Conservation (phyloP, 371 early-diverging fungal species). For the Mortierella sp. region DNA sequence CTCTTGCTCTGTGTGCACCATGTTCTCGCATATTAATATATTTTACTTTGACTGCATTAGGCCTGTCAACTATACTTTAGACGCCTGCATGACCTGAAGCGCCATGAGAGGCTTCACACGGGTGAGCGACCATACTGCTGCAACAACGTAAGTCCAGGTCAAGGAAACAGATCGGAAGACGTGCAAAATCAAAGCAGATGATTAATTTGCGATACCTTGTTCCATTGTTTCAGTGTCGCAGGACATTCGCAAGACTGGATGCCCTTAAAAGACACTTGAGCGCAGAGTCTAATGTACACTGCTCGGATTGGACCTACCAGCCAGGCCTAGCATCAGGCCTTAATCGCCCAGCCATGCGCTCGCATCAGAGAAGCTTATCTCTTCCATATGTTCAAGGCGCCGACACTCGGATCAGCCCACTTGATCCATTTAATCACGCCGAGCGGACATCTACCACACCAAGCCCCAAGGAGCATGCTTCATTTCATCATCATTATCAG, state of each 20-base stretch:
- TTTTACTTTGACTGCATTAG: conserved; percentile 36
- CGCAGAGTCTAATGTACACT: conserved; percentile 64
- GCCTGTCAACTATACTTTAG: conserved; percentile 71
- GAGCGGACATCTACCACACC: conserved; percentile 21
- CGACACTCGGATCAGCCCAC: background rate
- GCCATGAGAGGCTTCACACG: conserved; percentile 82
- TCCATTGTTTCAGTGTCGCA: conserved; percentile 32
- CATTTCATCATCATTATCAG: conserved; percentile 17
- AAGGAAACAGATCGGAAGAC: background rate
- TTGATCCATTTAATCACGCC: background rate
- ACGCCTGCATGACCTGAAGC: conserved; percentile 82
- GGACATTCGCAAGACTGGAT: conserved; percentile 83
- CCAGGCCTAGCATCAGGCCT: conserved; percentile 22
- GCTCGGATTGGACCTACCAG: conserved; percentile 56
- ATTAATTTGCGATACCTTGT: background rate
- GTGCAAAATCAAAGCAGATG: background rate
- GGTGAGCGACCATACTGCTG: conserved; percentile 81
- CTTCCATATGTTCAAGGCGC: conserved; percentile 26
- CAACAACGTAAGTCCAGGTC: conserved; percentile 39
- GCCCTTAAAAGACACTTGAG: conserved; percentile 82
- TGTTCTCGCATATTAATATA: background rate
- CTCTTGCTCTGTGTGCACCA: conserved; percentile 13
- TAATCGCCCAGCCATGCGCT: background rate
- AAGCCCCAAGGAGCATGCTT: conserved; percentile 20
- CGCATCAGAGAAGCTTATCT: conserved; percentile 33